Evolutionary conservation across 352 stramenopile genomes (phyloP), one percentile per base, ranked within the genome.

Genomic region (Phytopythium sindhum): DNA sequence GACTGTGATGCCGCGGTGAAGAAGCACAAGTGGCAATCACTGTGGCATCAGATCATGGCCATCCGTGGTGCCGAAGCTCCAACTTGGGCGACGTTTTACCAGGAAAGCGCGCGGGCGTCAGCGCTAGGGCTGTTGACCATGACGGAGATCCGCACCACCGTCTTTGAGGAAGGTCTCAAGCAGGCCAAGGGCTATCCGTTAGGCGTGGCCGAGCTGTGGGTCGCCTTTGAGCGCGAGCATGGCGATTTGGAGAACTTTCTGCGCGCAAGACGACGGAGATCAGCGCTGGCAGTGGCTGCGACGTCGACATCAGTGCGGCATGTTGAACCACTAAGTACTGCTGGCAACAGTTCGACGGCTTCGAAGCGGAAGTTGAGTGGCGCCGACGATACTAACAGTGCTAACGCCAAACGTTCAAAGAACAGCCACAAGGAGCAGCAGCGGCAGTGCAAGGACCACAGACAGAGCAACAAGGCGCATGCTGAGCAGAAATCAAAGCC

Each of bases 211-310:
- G 76, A 88, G 55, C 23, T 69, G 15, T 88, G 74, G 76, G 55
- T 84, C 29, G 64, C 73, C 1, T 88, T 88, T 24, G 78, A 88
- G 61, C 73, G 78, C 50, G 76, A 88, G 69, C 67, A 82, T 61
- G 78, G 78, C 2, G 60, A 77, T 47, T 52, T 88, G 31, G 21
- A 45, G 21, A 61, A 64, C 57, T 81, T 82, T 53, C 56, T 81
- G 35, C 59, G 59, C 4, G 76, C 72, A 8, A 67, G 73, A 21
- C 67, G 60, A 31, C 69, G 74, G 55, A 66, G 81, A 21, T 41
- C 57, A 0, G 76, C 78, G 51, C 57, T 79, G 19, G 45, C 37
- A 12, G 35, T 55, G 26, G 50, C 64, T 37, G 42, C n/a, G 28
- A 33, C 31, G 11, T 5, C 60, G 42, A 57, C 52, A 9, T 24